Evolutionary conservation across 2,329 filamentous ascomycete genomes (phyloP), one percentile per base, ranked within the genome.

Genomic region (Simplicillium aogashimaense): DNA sequence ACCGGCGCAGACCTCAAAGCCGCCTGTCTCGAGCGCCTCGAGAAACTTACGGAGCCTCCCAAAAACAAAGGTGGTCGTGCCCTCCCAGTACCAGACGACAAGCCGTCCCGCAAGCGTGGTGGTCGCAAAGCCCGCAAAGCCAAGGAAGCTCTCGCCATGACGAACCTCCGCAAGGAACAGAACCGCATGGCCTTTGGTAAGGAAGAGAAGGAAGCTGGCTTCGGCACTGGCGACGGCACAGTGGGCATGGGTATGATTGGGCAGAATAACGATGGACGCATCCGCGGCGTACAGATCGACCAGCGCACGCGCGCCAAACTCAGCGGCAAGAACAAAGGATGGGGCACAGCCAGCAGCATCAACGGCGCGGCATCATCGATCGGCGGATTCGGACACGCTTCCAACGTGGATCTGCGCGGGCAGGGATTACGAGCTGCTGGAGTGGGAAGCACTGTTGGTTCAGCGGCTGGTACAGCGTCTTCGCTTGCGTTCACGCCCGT

Each of bases 111-210:
- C 29, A 98, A 98, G 61, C 84, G 92, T 48, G 92, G 92, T 60
- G 92, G 92, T 38, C 74, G 90, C 41, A 74, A 88, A 48, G 92
- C 89, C 11, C 73, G 92, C 42, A 95, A 95, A 61, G 90, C 90
- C 44, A 98, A 98, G 72, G 92, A 95, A 61, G 89, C 90, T 4
- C 86, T 86, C 7, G 90, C 92, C 44, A 94, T 95, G 87, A 98
- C 92, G 0, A 92, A 98, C 41, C 69, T 98, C 25, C 81, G 89
- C 48, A 95, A 97, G 61, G 88, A 88, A 4, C 92, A 97, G 63
- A 98, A 98, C 65, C 78, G 92, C 40, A 83, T 98, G 76, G 87
- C 82, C 0, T 98, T 98, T 55, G 89, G 89, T 43, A 92, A 94
- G 58, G 90, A 97, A 60, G 92, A 98, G 63, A 82, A 79, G 52